Conservation (phyloP, 345 rosid genomes). For the Clarkia xantiana region DNA sequence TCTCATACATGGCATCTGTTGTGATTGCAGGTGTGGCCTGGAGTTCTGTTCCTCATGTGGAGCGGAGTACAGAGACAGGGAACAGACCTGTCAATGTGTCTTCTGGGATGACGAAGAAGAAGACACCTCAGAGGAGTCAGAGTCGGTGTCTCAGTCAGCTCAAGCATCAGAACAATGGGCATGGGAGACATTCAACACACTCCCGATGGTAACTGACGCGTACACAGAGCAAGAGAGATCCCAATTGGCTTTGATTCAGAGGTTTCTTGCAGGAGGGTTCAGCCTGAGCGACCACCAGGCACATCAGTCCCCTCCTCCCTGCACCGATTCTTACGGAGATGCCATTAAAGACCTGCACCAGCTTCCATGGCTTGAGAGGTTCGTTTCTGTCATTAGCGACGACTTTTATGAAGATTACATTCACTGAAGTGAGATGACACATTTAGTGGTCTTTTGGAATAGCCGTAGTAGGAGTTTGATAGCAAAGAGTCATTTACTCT, state of each 20-base stretch:
- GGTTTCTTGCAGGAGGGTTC: constrained; percentile 92
- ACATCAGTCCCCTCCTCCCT: constrained; percentile 79
- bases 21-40: constrained; percentile 61
- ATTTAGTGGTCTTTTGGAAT: no score
- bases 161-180: constrained; percentile 97
- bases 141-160: constrained; percentile 28
- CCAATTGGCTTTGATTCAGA: constrained; percentile 74
- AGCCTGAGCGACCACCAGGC: constrained; percentile 74
- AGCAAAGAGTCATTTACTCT: no score
- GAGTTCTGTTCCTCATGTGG: constrained; percentile 97
- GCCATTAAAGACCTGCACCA: constrained; percentile 92
- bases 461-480: no score
- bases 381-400: constrained; percentile 91
- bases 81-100: constrained; percentile 73
- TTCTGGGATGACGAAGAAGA: constrained; percentile 61
- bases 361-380: constrained; percentile 98
- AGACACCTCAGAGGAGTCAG: constrained; percentile 32
- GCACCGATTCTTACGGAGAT: constrained; percentile 76
- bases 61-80: constrained; percentile 64
- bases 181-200: constrained; percentile 77
- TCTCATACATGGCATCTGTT: neutral
- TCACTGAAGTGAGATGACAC: constrained; percentile 25
- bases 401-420: constrained; percentile 67
- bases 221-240: constrained; percentile 96
- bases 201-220: constrained; percentile 75